Evolutionary conservation across 345 rosid genomes (phyloP).

Genomic region (Brassica cretica): DNA sequence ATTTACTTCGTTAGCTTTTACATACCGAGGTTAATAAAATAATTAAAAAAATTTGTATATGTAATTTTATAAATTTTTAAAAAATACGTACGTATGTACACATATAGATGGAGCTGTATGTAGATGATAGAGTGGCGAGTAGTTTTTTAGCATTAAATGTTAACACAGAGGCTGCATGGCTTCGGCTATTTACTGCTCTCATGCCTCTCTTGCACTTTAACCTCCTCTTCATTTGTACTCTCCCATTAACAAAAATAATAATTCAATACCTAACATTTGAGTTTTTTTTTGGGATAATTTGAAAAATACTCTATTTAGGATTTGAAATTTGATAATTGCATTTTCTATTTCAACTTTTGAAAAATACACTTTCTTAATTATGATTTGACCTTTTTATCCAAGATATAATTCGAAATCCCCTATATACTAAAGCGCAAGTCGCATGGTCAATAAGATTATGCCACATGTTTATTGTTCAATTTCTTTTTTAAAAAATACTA

Average conservation of each 20-base stretch:
- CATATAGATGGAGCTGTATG: conserved; percentile 5
- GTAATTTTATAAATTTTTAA: background rate
- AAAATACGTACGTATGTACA: background rate
- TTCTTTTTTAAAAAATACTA: too few species aligned
- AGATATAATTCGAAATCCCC: too few species aligned
- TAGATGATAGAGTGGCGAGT: conserved; percentile 36
- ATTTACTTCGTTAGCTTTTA: background rate
- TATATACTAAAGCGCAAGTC: too few species aligned
- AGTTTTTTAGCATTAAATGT: conserved; percentile 31
- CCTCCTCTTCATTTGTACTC: conserved; percentile 34
- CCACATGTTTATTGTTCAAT: too few species aligned
- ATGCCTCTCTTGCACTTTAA: conserved; percentile 44
- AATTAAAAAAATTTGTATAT: background rate
- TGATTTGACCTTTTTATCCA: too few species aligned
- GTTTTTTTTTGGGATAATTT: background rate
- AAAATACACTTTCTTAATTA: too few species aligned
- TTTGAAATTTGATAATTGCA: too few species aligned
- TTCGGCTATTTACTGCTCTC: conserved; percentile 41
- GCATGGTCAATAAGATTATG: too few species aligned
- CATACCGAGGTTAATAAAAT: background rate
- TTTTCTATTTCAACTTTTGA: too few species aligned
- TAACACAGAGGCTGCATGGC: conserved; percentile 45
- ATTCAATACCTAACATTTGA: conserved; percentile 35
- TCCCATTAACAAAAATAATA: background rate
- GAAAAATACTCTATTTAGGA: too few species aligned